These are phyloP conservation scores for Vitis amurensis DNA, from an alignment of 164 flowering plant species.

Conservation along the genomic window DNA sequence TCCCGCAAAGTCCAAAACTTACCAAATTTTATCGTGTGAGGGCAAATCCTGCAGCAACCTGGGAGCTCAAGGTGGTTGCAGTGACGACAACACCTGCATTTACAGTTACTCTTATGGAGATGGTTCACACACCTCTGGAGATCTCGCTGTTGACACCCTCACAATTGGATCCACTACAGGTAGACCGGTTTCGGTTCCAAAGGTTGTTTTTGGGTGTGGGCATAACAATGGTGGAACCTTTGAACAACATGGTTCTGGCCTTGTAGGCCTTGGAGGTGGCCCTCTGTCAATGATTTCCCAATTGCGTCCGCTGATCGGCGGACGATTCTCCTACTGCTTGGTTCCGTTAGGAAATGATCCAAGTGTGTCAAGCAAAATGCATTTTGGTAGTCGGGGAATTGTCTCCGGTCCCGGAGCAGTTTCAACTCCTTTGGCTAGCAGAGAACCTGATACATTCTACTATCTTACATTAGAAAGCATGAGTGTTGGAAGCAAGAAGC, in stretches of 20 bases:
- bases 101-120: conserved; percentile 31
- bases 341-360: conserved; percentile 8
- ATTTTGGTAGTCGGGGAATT: conserved; percentile 35
- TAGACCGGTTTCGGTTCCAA: conserved; percentile 8
- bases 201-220: conserved; percentile 49
- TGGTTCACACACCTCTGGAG: conserved; percentile 32
- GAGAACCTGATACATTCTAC: conserved; percentile 30
- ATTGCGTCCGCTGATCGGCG: conserved; percentile 25
- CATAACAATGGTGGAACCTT: conserved; percentile 40
- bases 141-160: conserved; percentile 39
- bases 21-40: conserved; percentile 30
- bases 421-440: conserved; percentile 36
- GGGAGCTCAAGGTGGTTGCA: too few species aligned
- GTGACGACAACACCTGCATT: too few species aligned
- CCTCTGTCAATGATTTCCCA: conserved; percentile 41
- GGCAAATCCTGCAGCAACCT: too few species aligned
- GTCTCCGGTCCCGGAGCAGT: conserved; percentile 33
- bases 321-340: conserved; percentile 66
- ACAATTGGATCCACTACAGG: conserved; percentile 28
- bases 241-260: conserved; percentile 26
- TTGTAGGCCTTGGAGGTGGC: conserved; percentile 64
- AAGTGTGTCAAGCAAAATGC: conserved; percentile 24
- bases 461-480: conserved; percentile 41
- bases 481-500: conserved; percentile 33
- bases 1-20: conserved; percentile 34